Evolutionary conservation across 441 rosid species (phyloP), one percentile per base, ranked within the genome.

Genomic region (Jatropha multifida): DNA sequence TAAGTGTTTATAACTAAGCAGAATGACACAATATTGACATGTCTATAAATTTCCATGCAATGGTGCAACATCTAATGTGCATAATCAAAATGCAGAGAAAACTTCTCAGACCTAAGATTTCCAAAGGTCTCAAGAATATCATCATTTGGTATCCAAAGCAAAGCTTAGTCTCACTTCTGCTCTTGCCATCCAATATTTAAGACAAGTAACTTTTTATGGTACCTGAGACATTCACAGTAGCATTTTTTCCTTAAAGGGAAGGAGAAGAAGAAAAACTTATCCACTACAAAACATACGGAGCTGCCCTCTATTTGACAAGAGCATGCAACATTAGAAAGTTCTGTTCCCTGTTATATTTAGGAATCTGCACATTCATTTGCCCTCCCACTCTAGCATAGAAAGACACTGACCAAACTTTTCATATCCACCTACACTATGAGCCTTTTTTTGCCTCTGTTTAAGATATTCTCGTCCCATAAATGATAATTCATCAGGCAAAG

Each of bases 1-100:
- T 10, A 44, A 23, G 56, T 41, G 18, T 15, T 15, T 52, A 37
- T 38, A 55, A 38, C 37, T 64, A 64, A 56, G 41, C 40, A 52
- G 42, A 56, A 14, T 26, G 11, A 66, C 58, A 75, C 46, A 72
- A 76, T 59, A 66, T 63, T 60, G 32, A 68, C 0, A 54, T 55
- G 42, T 46, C 32, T 1, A 4, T 27, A 65, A 9, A 7, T 66
- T 20, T 32, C 37, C 37, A n/a, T 20, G 72, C 44, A 9, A n/a
- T 54, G 71, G 52, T 62, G 67, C 68, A 49, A 14, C 9, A 6
- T 38, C 37, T 12, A 65, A 59, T 38, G 27, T 49, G 62, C 41
- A 20, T 52, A 54, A 42, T 41, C 27, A 41, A 46, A 3, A 54
- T 55, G 15, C 54, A 26, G 23, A 56, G 46, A 67, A 66, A 11